These are phyloP conservation scores for Linnemannia schmuckeri DNA, from an alignment of 192 early-diverging fungal species.

Conservation along the genomic window DNA sequence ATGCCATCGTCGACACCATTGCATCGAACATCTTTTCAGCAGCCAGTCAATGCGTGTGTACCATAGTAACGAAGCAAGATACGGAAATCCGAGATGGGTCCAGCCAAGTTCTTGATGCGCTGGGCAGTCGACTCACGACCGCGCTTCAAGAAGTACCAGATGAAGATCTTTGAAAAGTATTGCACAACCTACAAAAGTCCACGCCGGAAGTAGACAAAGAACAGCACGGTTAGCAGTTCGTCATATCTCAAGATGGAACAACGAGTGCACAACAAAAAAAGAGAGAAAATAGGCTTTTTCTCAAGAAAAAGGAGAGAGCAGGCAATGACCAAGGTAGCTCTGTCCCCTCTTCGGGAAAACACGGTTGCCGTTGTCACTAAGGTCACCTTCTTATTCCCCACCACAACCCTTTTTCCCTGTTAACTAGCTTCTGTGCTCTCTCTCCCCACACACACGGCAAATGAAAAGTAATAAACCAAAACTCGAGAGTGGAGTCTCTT, in stretches of 20 bases:
- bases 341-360: background rate
- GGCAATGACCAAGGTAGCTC: background rate
- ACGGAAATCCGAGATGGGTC: conserved; percentile 92
- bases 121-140: conserved; percentile 71
- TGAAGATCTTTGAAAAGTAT: conserved; percentile 92
- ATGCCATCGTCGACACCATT: no score
- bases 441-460: background rate
- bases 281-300: background rate
- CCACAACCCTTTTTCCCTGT: no score
- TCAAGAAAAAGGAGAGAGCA: background rate
- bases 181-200: conserved; percentile 76
- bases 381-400: background rate
- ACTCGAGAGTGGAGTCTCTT: background rate
- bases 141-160: conserved; percentile 78
- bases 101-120: conserved; percentile 83
- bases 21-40: background rate
- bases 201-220: background rate
- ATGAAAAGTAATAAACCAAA: background rate
- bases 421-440: background rate
- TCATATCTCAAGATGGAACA: background rate
- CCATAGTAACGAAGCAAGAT: conserved; percentile 91
- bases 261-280: background rate
- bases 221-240: background rate
- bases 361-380: conserved; percentile 6
- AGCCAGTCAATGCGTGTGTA: background rate